Evolutionary conservation across 345 rosid species (phyloP), one percentile per base, ranked within the genome.

Genomic region (Passiflora organensis): DNA sequence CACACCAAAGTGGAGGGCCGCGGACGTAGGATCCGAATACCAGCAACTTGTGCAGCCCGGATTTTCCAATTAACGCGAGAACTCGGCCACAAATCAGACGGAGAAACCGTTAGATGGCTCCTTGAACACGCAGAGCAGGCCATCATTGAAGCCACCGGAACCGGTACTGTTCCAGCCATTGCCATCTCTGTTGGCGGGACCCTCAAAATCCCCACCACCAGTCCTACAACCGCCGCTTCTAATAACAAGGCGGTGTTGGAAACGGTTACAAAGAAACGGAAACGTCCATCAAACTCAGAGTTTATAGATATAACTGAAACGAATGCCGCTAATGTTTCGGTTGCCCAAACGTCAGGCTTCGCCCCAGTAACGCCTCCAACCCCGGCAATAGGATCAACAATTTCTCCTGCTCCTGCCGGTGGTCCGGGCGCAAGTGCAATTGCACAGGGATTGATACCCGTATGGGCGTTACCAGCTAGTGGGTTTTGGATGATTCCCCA

Each of bases 1-100:
- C 83, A 78, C 57, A 78, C 82, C 32, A 78, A 78, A 64, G 82
- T 78, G 37, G 82, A 78, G 56, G 82, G 82, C 19, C 79, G 79
- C 4, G 82, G 82, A 16, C 72, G 82, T 11, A 78, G 82, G 77
- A 78, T 78, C 62, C 77, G 82, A 60, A 78, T 78, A 63, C 82
- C 82, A 22, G 78, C 82, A 24, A 64, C 82, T 4, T 78, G 80
- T 55, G 82, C 80, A 14, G 82, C 82, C 8, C 70, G 80, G 53
- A 72, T 75, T 41, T 75, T 79, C 67, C 78, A 75, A 38, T 61
- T 72, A 1, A 79, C 83, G 25, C 72, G 74, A 13, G 78, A 79
- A 60, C 65, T 70, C 23, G 80, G 78, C 51, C 80, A 78, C 42
- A 78, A 69, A 55, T 75, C 80, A 15, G 78, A 75, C 62, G 83